A percentile compares a stretch with the other conserved stretches of the same genome.
Evolutionary conservation across 192 early-diverging fungal genomes (phyloP).

Genomic region (Dissophora globulifera): DNA sequence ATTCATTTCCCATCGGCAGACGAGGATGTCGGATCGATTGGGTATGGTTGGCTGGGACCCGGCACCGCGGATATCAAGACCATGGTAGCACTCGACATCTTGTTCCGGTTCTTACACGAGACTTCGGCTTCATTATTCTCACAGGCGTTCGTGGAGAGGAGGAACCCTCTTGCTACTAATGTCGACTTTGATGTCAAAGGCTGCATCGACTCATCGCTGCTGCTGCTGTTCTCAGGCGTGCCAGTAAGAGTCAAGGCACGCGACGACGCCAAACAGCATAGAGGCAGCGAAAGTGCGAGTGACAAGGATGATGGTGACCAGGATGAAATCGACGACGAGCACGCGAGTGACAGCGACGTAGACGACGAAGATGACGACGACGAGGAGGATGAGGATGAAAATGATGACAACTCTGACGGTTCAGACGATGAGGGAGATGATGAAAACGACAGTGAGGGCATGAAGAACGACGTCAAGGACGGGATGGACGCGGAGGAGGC

Average conservation of each 20-base stretch:
- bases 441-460: conserved; percentile 1
- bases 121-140: conserved; percentile 74
- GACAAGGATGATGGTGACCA: conserved; percentile 50
- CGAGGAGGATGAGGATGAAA: background rate
- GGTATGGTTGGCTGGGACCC: conserved; percentile 82
- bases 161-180: conserved; percentile 68
- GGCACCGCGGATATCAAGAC: conserved; percentile 67
- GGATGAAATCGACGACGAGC: conserved; percentile 20
- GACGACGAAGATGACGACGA: conserved; percentile 6
- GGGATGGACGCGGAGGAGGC: conserved; percentile 23
- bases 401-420: too few species aligned
- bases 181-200: conserved; percentile 67
- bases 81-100: conserved; percentile 72
- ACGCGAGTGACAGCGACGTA: conserved; percentile 16
- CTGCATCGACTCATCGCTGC: conserved; percentile 64
- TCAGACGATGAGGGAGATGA: conserved; percentile 28
- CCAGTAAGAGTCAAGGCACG: conserved; percentile 59
- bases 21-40: conserved; percentile 70
- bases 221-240: conserved; percentile 66
- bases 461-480: background rate
- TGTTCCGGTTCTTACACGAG: conserved; percentile 78
- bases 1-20: conserved; percentile 72
- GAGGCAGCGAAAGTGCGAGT: conserved; percentile 19
- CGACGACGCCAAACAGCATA: conserved; percentile 35
- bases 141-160: conserved; percentile 82